Evolutionary conservation across 257 asterid species (phyloP), one percentile per base, ranked within the genome.

Genomic region (Perilla frutescens): DNA sequence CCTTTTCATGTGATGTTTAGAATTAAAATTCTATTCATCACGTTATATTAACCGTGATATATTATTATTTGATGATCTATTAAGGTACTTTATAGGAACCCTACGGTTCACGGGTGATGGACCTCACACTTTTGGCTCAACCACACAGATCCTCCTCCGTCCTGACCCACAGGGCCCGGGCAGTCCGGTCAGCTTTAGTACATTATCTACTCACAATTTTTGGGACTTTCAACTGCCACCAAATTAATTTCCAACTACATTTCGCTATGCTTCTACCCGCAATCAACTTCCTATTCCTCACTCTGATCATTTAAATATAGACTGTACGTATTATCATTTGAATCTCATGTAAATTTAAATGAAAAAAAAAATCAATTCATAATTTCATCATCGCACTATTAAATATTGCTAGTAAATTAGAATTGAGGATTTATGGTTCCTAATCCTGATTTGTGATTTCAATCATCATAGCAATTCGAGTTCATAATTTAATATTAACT

Each of bases 201-300:
- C 59, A 14, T 73, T 53, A 70, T 74, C 65, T 48, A 65, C 61
- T 13, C 9, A 12, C 20, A 8, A 15, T 8, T 67, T 64, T 32
- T 6, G 12, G 31, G 59, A 32, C 10, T 48, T 70, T 59, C 67
- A 75, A 70, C 71, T 51, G 80, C 41, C 73, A 3, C 43, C 12
- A 57, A 20, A 39, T 68, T 68, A 74, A 55, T 58, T 71, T 75
- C 75, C 66, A 80, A 75, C 83, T 29, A 34, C 49, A 67, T 66
- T 49, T 78, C 55, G 67, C 73, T 13, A 34, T 49, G 71, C 47
- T 78, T 79, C 47, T 29, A 73, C 51, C 45, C 75, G 7, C 45
- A 66, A 14, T 61, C 53, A 37, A 39, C 5, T 13, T 20, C 2
- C 2, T 71, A n/a, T 10, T 43, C 43, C 60, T 60, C 66, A 34